phyloP scores from a whole-genome alignment of 2,329 filamentous ascomycete species.

The Madurella fahalii region DNA sequence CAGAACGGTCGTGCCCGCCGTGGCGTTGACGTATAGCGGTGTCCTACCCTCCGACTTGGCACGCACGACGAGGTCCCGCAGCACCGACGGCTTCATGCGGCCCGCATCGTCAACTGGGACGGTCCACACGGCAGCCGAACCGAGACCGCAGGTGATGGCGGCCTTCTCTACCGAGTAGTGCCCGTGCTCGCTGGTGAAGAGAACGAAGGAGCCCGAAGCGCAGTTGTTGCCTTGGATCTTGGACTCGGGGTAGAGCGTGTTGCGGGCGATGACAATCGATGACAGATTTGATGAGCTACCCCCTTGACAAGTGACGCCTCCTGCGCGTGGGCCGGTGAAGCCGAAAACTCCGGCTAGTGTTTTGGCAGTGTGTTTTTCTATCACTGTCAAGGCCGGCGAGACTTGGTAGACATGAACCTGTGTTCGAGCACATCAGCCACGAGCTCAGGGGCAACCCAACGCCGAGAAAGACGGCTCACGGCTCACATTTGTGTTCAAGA shows the following conservation, averaged over 20 bases:
- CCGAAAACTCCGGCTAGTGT: conserved; percentile 74
- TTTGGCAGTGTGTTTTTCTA: conserved; percentile 78
- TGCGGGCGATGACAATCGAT: conserved; percentile 81
- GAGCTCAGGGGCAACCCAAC: neutral
- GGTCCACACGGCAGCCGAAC: conserved; percentile 65
- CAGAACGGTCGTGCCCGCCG: conserved; percentile 88
- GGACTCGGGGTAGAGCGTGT: conserved; percentile 74
- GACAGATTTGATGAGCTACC: conserved; percentile 82
- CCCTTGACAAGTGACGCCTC: conserved; percentile 76
- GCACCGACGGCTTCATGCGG: conserved; percentile 62
- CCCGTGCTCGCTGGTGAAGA: conserved; percentile 86
- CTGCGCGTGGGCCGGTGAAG: conserved; percentile 63
- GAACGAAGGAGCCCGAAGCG: conserved; percentile 56
- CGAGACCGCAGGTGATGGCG: conserved; percentile 84
- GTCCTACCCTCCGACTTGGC: conserved; percentile 67
- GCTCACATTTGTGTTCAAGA: conserved; percentile 82
- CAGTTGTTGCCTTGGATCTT: conserved; percentile 67
- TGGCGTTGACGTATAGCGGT: conserved; percentile 93
- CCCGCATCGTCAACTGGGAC: conserved; percentile 72
- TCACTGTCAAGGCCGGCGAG: conserved; percentile 78
- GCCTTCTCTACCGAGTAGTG: conserved; percentile 96
- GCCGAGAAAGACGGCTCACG: conserved; percentile 26
- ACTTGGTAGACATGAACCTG: conserved; percentile 88
- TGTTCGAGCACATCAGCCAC: neutral
- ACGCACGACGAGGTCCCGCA: conserved; percentile 59